Evolutionary conservation across 768 basidiomycete species (phyloP), one percentile per base, ranked within the genome.

Genomic region (Leccinum pellstonianum): DNA sequence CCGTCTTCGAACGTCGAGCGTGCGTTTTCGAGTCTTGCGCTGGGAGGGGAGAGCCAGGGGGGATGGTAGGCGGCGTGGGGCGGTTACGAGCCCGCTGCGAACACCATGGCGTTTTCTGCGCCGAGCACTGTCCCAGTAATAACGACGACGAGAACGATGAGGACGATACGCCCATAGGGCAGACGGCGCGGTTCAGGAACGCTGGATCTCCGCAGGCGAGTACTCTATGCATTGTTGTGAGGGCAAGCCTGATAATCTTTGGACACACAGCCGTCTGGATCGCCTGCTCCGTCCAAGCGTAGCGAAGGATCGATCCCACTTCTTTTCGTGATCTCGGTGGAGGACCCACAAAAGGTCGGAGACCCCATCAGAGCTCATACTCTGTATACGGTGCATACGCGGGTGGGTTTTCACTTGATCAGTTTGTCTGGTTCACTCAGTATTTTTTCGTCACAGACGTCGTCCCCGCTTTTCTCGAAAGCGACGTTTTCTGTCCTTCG

Each of bases 341-440:
- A 93, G 55, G 97, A 99, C 73, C 97, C 97, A 5, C 95, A 98
- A 65, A 93, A 91, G 66, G 91, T 98, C 48, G 97, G 97, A n/a
- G 93, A 95, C 68, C 92, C 95, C 1, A 92, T 98, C 52, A 88
- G 92, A 58, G 85, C 88, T 15, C 97, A 93, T 70, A 97, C 91
- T 11, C 94, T 98, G 78, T 99, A 98, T 72, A 99, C 97, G 2
- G 93, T 99, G 2, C 89, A 93, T 60, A 97, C 95, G 14, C 80
- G 85, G 64, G 93, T 92, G 71, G 56, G 85, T 69, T 38, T 10
- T 31, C 52, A 2, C 14, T 50, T 48, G 38, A 33, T 35, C 37
- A 33, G 12, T 58, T 9, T 5, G 4, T 11, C 17, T n/a, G 15
- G 11, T 15, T 55, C 46, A 58, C 55, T 61, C 10, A 35, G 1